phyloP scores from a whole-genome alignment of 768 basidiomycete species.

The Cyclocybe aegerita region DNA sequence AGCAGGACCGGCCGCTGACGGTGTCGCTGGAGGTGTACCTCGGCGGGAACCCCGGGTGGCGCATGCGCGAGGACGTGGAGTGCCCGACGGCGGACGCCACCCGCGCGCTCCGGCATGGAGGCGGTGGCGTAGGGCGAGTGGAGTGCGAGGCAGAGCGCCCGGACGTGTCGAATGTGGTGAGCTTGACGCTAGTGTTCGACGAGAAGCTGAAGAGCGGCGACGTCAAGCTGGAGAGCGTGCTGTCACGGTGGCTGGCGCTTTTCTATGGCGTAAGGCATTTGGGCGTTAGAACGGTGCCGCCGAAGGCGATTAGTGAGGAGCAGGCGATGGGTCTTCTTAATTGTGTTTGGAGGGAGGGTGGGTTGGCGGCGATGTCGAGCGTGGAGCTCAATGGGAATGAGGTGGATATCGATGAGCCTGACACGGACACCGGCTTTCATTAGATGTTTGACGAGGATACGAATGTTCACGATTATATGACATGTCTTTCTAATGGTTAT shows the following conservation, averaged over 20 bases:
- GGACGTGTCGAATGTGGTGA: slow-evolving; percentile 10
- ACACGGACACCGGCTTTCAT: neutral
- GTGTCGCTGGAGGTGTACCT: slow-evolving; percentile 15
- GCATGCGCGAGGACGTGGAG: slow-evolving; percentile 19
- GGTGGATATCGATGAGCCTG: slow-evolving; percentile 4
- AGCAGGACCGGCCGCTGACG: slow-evolving; percentile 15
- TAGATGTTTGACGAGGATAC: too few relatives aligned
- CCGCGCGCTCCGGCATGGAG: too few relatives aligned
- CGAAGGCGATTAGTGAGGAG: neutral
- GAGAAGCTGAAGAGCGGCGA: slow-evolving; percentile 13
- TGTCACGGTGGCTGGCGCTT: slow-evolving; percentile 16
- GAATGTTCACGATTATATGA: too few relatives aligned
- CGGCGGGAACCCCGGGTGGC: slow-evolving; percentile 20
- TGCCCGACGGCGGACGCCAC: neutral
- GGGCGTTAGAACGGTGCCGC: slow-evolving; percentile 8
- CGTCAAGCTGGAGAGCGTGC: slow-evolving; percentile 11
- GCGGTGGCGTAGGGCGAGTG: too few relatives aligned
- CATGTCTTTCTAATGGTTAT: too few relatives aligned
- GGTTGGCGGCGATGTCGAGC: slow-evolving; percentile 9
- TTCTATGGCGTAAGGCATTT: slow-evolving; percentile 15
- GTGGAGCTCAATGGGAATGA: slow-evolving; percentile 16
- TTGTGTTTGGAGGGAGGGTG: slow-evolving; percentile 2
- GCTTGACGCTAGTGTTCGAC: slow-evolving; percentile 16
- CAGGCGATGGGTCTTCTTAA: neutral
- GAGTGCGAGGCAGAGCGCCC: neutral